A percentile compares a stretch with the other conserved stretches of the same genome.
phyloP scores from a whole-genome alignment of 306 rosid genomes.

The Lathyrus tuberosus region DNA sequence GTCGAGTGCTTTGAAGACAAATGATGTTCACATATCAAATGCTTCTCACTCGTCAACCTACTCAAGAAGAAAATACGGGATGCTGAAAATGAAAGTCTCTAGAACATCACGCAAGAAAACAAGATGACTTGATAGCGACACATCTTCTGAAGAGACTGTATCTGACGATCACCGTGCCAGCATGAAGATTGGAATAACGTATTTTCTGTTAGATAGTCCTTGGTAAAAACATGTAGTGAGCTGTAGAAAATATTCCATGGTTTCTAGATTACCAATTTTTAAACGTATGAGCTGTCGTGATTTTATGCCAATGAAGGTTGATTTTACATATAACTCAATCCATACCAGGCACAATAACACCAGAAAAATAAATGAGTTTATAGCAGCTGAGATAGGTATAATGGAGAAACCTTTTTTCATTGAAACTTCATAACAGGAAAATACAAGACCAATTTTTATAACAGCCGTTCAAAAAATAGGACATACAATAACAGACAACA shows the following conservation, averaged over 20 bases:
- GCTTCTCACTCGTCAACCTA: slow-evolving; percentile 41
- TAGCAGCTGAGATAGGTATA: too few species aligned
- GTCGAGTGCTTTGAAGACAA: slow-evolving; percentile 39
- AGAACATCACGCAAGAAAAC: slow-evolving; percentile 33
- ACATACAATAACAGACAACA: too few species aligned
- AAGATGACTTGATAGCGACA: slow-evolving; percentile 55
- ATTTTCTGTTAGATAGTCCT: slow-evolving; percentile 28
- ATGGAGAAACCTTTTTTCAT: too few species aligned
- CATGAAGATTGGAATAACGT: slow-evolving; percentile 39
- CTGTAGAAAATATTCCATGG: slow-evolving; percentile 41
- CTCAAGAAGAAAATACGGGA: slow-evolving; percentile 42
- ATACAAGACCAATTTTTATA: too few species aligned
- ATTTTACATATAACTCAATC: slow-evolving; percentile 20
- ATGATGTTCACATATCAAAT: slow-evolving; percentile 36
- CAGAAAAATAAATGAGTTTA: too few species aligned
- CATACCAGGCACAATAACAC: too few species aligned
- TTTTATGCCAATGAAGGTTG: slow-evolving; percentile 21
- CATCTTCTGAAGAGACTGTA: slow-evolving; percentile 74
- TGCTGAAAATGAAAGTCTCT: slow-evolving; percentile 44
- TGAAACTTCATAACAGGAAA: too few species aligned
- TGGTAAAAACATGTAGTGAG: slow-evolving; percentile 6
- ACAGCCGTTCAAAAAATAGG: too few species aligned
- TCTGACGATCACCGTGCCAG: slow-evolving; percentile 57
- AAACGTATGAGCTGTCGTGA: slow-evolving; percentile 32
- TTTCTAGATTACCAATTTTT: slow-evolving; percentile 40